Conservation (phyloP, 176 grass and related monocot genomes). For the Oryza meyeriana region DNA sequence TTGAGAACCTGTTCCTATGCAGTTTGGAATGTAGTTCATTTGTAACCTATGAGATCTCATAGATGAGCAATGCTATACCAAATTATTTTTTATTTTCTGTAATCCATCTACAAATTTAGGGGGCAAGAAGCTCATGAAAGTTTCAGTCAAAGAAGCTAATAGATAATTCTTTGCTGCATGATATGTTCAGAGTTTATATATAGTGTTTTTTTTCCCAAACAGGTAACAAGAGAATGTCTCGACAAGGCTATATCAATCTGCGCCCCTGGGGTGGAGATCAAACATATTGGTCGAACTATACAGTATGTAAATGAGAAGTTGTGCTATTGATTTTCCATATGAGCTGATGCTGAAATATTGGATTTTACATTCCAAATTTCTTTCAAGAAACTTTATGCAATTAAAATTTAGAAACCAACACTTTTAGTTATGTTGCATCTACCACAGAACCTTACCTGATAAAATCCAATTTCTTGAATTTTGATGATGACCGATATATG, state of each 20-base stretch:
- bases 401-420: not conserved
- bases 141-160: slow-evolving; percentile 4
- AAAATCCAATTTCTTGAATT: not conserved
- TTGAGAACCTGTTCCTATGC: not conserved
- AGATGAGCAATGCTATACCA: not conserved
- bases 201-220: slow-evolving; percentile 24
- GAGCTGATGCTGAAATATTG: not conserved
- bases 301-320: slow-evolving; percentile 63
- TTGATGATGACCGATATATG: not conserved
- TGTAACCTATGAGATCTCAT: not conserved
- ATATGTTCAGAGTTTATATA: slow-evolving; percentile 16
- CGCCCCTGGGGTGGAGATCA: slow-evolving; percentile 84
- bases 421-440: slow-evolving; percentile 1
- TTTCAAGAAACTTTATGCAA: not conserved
- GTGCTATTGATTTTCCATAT: not conserved
- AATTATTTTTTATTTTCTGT: not conserved
- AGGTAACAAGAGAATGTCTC: slow-evolving; percentile 90
- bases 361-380: not conserved
- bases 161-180: not conserved
- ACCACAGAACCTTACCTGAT: not conserved
- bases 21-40: slow-evolving; percentile 2
- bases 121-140: not conserved
- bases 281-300: slow-evolving; percentile 85
- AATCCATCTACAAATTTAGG: not conserved
- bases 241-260: slow-evolving; percentile 89